Percentiles rank a stretch among this genome's conserved stretches.
Conservation (phyloP, 192 early-diverging fungal genomes). For the Coemansia sp. region DNA sequence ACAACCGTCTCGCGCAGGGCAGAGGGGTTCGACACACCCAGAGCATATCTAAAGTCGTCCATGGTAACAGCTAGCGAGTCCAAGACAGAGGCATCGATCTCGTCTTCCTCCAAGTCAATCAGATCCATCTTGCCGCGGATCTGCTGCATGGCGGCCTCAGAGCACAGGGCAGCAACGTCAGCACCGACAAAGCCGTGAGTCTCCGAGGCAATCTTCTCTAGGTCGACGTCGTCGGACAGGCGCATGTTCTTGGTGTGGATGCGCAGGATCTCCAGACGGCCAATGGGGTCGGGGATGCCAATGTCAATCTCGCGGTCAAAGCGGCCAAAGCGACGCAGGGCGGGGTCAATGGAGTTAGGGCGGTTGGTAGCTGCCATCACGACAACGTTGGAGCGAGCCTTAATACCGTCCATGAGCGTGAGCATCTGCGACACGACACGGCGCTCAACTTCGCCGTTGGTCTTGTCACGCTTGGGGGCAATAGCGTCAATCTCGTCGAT, state of each 20-base stretch:
- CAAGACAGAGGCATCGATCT: constrained; percentile 96
- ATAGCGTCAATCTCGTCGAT: constrained; percentile 99
- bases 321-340: constrained; percentile 97
- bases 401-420: constrained; percentile 98
- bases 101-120: constrained; percentile 98
- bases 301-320: constrained; percentile 99
- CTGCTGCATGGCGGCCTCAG: constrained; percentile 99
- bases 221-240: constrained; percentile 93
- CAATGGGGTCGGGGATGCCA: constrained; percentile 98
- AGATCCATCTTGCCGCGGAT: constrained; percentile 99
- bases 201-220: constrained; percentile 95
- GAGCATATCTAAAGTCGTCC: constrained; percentile 96
- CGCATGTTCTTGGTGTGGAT: constrained; percentile 99
- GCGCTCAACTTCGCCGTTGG: constrained; percentile 98
- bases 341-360: constrained; percentile 97
- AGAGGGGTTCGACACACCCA: constrained; percentile 93
- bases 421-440: constrained; percentile 98
- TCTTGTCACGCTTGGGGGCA: constrained; percentile 99
- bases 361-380: constrained; percentile 99
- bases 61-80: constrained; percentile 94
- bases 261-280: constrained; percentile 96
- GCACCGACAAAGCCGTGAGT: constrained; percentile 98
- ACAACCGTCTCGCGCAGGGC: constrained; percentile 99
- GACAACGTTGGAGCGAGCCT: constrained; percentile 95
- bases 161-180: constrained; percentile 96